Evolutionary conservation across 768 basidiomycete species (phyloP), one percentile per base, ranked within the genome.

Genomic region (Tylopilus sp.): DNA sequence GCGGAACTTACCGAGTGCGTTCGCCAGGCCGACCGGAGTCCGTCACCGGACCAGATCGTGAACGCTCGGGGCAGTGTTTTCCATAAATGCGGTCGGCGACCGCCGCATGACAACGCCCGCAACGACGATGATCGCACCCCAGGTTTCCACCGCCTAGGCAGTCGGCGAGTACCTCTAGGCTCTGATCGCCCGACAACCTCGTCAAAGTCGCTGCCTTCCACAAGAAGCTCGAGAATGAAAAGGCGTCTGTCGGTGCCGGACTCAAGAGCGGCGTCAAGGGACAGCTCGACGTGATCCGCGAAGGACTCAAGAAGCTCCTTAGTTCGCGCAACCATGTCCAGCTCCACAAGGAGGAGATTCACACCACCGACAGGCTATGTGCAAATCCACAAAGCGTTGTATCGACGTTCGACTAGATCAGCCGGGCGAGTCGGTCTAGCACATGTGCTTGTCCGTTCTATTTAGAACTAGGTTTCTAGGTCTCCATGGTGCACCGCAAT

Each of bases 201-300:
- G 75, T 84, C 59, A 97, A 97, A 71, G 83, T 98, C 31, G 79
- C 83, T 2, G 83, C 92, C 0, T 92, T 92, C 65, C 83, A 92
- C 57, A 96, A 95, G 76, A 95, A 95, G n/a, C n/a, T n/a, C n/a
- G n/a, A n/a, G n/a, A n/a, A n/a, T 64, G 96, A 98, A 72, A 96
- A 97, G 72, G 85, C 92, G 1, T 91, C 92, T 11, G 89, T 98
- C 55, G 92, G 96, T 64, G 85, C 87, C 4, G 81, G 93, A 63
- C 83, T 98, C 44, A 89, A 92, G 65, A 86, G 81, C 52, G 92
- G 93, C 11, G 93, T 96, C 59, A 92, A 89, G 69, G 91, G 94
- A 54, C 96, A 98, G 67, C 78, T 99, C 19, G 87, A 92, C 61
- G 84, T 90, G 1, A 98, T 94, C 8, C 76, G 92, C 46, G 89